Percentiles rank a stretch among this genome's conserved stretches.
Evolutionary conservation across 2,329 filamentous ascomycete genomes (phyloP).

Genomic region (Alternaria brassicae): DNA sequence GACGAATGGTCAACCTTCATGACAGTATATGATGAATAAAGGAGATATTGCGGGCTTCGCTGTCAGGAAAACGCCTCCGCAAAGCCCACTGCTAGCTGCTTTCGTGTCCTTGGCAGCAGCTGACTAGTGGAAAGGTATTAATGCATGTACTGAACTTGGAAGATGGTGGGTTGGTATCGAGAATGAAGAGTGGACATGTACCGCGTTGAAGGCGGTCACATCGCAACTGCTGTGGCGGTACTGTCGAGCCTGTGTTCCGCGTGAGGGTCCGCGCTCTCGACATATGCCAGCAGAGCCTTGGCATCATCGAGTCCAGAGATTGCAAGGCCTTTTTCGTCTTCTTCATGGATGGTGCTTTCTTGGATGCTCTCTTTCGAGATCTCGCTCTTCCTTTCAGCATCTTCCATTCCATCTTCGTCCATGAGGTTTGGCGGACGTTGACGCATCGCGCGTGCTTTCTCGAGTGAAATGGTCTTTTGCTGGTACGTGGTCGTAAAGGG

Average conservation of each 20-base stretch:
- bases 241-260: constrained; percentile 16
- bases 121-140: background rate
- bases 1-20: background rate
- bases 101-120: background rate
- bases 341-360: constrained; percentile 47
- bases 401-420: constrained; percentile 56
- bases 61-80: background rate
- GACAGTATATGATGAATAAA: background rate
- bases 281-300: constrained; percentile 44
- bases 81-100: background rate
- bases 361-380: constrained; percentile 47
- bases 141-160: constrained; percentile 1
- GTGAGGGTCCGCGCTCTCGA: constrained; percentile 30
- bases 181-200: background rate
- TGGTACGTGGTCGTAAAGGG: constrained; percentile 91
- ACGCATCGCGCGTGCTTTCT: constrained; percentile 85
- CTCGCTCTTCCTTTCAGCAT: constrained; percentile 39
- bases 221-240: constrained; percentile 10
- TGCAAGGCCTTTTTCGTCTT: constrained; percentile 49
- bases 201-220: background rate
- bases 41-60: background rate
- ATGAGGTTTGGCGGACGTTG: constrained; percentile 90
- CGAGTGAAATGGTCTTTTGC: constrained; percentile 92
- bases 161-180: background rate
- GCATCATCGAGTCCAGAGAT: constrained; percentile 49